These are phyloP conservation scores for Trichaptum fuscoviolaceum DNA, from an alignment of 768 basidiomycete species.

Conservation along the genomic window DNA sequence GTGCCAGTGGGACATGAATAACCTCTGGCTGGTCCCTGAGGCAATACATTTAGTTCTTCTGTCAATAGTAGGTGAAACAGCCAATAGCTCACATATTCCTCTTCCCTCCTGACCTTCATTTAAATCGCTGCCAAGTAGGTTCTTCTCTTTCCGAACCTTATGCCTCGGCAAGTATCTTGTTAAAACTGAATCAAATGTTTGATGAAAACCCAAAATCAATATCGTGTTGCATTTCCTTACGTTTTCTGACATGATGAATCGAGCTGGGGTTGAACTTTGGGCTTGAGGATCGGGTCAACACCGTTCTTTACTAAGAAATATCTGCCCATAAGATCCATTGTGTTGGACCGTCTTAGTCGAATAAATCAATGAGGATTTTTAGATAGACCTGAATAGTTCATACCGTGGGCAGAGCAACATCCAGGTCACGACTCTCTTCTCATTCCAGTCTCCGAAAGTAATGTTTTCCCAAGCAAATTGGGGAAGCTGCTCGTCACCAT, in stretches of 20 bases:
- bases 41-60: slow-evolving; percentile 10
- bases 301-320: slow-evolving; percentile 63
- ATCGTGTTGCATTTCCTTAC: slow-evolving; percentile 37
- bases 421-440: slow-evolving; percentile 48
- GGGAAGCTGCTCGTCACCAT: slow-evolving; percentile 49
- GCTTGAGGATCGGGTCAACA: slow-evolving; percentile 59
- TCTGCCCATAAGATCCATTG: slow-evolving; percentile 86
- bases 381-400: slow-evolving; percentile 15
- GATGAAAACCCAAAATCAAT: slow-evolving; percentile 4
- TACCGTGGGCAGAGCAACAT: slow-evolving; percentile 67
- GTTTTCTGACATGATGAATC: slow-evolving; percentile 69
- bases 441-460: slow-evolving; percentile 71
- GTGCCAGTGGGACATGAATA: slow-evolving; percentile 83
- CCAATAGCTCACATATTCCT: slow-evolving; percentile 4
- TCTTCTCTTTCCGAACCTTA: slow-evolving; percentile 79
- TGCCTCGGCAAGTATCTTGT: slow-evolving; percentile 76
- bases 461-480: slow-evolving; percentile 75
- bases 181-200: slow-evolving; percentile 46
- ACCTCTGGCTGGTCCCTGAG: slow-evolving; percentile 9
- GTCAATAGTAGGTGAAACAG: slow-evolving; percentile 5
- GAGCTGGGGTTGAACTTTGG: slow-evolving; percentile 45
- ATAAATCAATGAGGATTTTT: neutral
- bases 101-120: slow-evolving; percentile 32
- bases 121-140: slow-evolving; percentile 44
- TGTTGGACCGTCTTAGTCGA: slow-evolving; percentile 58